Conservation (phyloP, 352 stramenopile species). For the Globisporangium cylindrosporum region DNA sequence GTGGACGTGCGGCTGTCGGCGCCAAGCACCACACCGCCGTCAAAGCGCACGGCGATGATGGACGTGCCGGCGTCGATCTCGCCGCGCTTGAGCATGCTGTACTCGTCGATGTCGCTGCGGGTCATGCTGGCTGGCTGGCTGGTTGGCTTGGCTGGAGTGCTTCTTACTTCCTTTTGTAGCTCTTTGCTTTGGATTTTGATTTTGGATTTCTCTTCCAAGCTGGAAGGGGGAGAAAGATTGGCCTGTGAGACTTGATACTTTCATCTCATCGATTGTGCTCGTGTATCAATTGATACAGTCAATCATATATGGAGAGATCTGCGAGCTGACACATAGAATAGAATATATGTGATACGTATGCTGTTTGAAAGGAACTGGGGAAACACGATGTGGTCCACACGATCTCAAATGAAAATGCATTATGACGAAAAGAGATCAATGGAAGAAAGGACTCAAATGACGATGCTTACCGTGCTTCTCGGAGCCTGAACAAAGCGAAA, state of each 20-base stretch:
- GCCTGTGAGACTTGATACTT: neutral
- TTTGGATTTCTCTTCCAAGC: neutral
- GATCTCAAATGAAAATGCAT: too few relatives aligned
- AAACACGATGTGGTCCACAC: too few relatives aligned
- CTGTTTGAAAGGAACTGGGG: neutral
- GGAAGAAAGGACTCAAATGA: too few relatives aligned
- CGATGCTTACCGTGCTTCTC: too few relatives aligned
- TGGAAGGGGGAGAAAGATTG: neutral
- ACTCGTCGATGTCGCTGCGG: constrained; percentile 47
- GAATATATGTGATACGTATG: neutral
- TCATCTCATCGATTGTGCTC: neutral
- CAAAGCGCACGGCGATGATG: constrained; percentile 97
- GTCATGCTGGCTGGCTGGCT: constrained; percentile 12
- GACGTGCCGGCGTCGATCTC: constrained; percentile 96
- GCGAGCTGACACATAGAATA: neutral
- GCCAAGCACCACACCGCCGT: constrained; percentile 95
- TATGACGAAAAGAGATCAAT: too few relatives aligned
- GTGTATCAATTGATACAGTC: neutral
- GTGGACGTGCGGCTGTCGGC: constrained; percentile 94
- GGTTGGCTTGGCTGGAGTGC: neutral
- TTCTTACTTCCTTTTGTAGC: neutral
- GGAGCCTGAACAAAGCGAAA: too few relatives aligned
- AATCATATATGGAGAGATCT: too few relatives aligned
- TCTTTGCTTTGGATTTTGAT: constrained; percentile 4
- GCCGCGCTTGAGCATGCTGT: constrained; percentile 74